Conservation (phyloP, 164 flowering plant species). For the Cinnamomum chago region DNA sequence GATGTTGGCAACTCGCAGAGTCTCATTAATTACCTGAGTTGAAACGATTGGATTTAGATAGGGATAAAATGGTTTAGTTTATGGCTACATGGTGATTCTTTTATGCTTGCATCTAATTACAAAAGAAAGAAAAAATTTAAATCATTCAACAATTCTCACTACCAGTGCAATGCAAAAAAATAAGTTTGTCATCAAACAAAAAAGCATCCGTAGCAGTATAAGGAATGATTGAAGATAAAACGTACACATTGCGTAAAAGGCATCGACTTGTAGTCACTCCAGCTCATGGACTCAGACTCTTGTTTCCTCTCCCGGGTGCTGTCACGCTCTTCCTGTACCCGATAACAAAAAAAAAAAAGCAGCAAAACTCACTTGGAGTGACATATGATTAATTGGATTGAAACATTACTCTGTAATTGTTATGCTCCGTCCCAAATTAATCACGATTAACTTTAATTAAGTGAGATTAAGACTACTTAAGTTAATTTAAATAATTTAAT, state of each 20-base stretch:
- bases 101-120: no score
- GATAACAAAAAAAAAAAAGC: not conserved
- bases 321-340: slow-evolving; percentile 78
- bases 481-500: no score
- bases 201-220: not conserved
- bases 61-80: not conserved
- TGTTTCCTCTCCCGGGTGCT: slow-evolving; percentile 50
- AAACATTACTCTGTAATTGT: no score
- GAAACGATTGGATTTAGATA: not conserved
- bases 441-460: no score
- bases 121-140: no score
- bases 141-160: not conserved
- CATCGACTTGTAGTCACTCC: slow-evolving; percentile 94
- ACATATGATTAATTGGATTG: no score
- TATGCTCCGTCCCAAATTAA: no score
- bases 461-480: no score
- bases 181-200: no score
- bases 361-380: not conserved
- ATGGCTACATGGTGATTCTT: no score
- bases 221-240: no score
- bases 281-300: slow-evolving; percentile 36
- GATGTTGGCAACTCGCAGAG: slow-evolving; percentile 82
- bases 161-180: not conserved
- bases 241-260: slow-evolving; percentile 95
- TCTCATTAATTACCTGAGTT: slow-evolving; percentile 82